Percentiles rank a stretch among this genome's conserved stretches.
These are phyloP conservation scores for Penicillium digitatum DNA, from an alignment of 2,329 filamentous ascomycete genomes.

Conservation along the genomic window DNA sequence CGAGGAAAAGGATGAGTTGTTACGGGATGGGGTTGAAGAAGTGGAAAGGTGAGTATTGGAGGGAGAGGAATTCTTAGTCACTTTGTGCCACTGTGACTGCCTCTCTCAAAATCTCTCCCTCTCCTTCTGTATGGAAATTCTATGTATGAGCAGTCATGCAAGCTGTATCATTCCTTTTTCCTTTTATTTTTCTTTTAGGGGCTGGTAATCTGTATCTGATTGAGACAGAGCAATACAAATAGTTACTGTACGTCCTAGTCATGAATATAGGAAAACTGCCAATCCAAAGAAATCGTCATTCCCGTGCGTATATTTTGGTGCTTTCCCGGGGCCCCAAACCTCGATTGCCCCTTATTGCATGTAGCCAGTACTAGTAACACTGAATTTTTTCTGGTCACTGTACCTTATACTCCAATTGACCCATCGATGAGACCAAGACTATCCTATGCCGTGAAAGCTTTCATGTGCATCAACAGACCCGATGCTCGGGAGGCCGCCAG, in stretches of 20 bases:
- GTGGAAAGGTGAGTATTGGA: not conserved
- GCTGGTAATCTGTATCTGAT: not conserved
- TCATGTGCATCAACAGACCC: constrained; percentile 59
- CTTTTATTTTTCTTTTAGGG: not conserved
- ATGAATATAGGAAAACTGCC: not conserved
- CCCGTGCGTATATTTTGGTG: not conserved
- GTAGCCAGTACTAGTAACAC: not conserved
- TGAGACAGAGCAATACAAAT: not conserved
- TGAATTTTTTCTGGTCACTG: not conserved
- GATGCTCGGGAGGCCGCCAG: constrained; percentile 72
- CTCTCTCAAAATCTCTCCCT: constrained; percentile 1
- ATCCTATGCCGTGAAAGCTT: not conserved
- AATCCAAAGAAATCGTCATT: not conserved
- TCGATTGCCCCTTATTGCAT: not conserved
- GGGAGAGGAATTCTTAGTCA: constrained; percentile 10
- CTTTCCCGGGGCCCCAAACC: not conserved
- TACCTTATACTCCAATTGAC: not conserved
- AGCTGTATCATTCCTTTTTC: not conserved
- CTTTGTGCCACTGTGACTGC: constrained; percentile 11
- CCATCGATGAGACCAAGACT: not conserved
- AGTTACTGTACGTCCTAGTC: not conserved
- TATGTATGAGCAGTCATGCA: not conserved
- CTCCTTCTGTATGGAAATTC: constrained; percentile 1
- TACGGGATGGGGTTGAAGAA: constrained; percentile 10
- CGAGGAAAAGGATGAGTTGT: constrained; percentile 10